phyloP scores from a whole-genome alignment of 768 basidiomycete genomes.

The Pleurotus platypus region DNA sequence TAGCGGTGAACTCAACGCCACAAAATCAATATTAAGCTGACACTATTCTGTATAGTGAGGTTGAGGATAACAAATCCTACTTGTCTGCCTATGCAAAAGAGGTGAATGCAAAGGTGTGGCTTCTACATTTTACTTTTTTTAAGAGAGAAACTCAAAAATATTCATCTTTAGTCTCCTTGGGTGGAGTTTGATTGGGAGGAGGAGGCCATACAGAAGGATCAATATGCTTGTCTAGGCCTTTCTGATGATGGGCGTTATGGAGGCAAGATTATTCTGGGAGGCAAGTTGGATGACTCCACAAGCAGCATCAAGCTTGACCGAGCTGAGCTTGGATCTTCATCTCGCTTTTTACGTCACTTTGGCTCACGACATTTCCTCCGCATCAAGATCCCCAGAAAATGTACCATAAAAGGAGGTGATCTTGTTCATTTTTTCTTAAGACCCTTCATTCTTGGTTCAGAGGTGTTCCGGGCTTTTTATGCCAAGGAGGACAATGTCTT shows the following conservation, averaged over 20 bases:
- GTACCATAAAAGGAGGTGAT: conserved; percentile 23
- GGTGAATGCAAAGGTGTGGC: conserved; percentile 25
- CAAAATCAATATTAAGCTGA: not conserved
- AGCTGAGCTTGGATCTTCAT: conserved; percentile 50
- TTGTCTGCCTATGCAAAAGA: conserved; percentile 34
- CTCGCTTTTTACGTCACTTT: conserved; percentile 54
- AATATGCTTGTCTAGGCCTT: conserved; percentile 39
- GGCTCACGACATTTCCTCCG: conserved; percentile 60
- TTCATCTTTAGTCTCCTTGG: conserved; percentile 51
- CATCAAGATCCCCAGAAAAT: conserved; percentile 35
- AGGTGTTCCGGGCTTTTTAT: conserved; percentile 58
- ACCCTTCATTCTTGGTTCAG: conserved; percentile 50
- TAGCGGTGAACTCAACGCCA: not conserved
- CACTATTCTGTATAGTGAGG: not conserved
- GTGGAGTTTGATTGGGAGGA: conserved; percentile 58
- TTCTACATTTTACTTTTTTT: not conserved
- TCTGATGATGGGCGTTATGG: conserved; percentile 49
- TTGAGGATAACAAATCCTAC: conserved; percentile 8
- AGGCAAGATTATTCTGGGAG: conserved; percentile 55
- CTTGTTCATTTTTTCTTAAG: conserved; percentile 41
- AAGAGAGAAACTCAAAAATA: not conserved
- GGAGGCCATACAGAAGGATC: conserved; percentile 25
- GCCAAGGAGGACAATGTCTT: conserved; percentile 59
- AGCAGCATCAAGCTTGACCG: conserved; percentile 39
- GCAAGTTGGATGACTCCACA: conserved; percentile 23